Evolutionary conservation across 2,329 filamentous ascomycete genomes (phyloP).

Genomic region (Diaporthe sp.): DNA sequence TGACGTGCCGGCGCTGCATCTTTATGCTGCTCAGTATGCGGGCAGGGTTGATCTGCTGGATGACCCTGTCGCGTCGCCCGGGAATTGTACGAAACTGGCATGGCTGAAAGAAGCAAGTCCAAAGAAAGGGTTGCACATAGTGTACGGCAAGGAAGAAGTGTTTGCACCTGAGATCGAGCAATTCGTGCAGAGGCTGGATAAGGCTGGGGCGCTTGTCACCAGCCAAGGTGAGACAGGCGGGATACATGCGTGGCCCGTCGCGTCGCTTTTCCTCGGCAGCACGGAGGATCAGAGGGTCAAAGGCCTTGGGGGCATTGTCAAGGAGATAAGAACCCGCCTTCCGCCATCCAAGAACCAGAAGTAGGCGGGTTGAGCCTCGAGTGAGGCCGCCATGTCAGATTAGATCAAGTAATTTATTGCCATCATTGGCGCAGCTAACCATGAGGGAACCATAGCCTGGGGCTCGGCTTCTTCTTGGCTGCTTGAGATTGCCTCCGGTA

Average conservation of each 20-base stretch:
- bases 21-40: conserved; percentile 77
- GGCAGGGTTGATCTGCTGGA: conserved; percentile 57
- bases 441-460: conserved; percentile 58
- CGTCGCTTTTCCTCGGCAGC: conserved; percentile 66
- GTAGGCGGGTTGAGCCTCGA: conserved; percentile 34
- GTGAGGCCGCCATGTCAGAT: conserved; percentile 61
- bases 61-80: conserved; percentile 75
- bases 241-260: conserved; percentile 87
- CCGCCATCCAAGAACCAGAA: conserved; percentile 39
- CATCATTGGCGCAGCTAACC: conserved; percentile 39
- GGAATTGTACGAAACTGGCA: conserved; percentile 71
- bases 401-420: conserved; percentile 69
- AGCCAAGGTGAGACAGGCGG: conserved; percentile 71
- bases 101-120: conserved; percentile 78
- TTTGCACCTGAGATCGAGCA: conserved; percentile 76
- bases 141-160: conserved; percentile 82
- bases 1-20: conserved; percentile 71
- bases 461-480: conserved; percentile 60
- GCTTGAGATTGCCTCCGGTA: conserved; percentile 48
- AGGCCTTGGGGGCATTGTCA: conserved; percentile 58
- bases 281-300: conserved; percentile 60
- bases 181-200: conserved; percentile 65
- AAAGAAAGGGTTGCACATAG: conserved; percentile 72
- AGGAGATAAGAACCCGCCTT: conserved; percentile 47
- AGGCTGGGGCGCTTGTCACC: conserved; percentile 63